phyloP scores from a whole-genome alignment of 1,284 basidiomycete species.

The Sporisorium scitamineum region DNA sequence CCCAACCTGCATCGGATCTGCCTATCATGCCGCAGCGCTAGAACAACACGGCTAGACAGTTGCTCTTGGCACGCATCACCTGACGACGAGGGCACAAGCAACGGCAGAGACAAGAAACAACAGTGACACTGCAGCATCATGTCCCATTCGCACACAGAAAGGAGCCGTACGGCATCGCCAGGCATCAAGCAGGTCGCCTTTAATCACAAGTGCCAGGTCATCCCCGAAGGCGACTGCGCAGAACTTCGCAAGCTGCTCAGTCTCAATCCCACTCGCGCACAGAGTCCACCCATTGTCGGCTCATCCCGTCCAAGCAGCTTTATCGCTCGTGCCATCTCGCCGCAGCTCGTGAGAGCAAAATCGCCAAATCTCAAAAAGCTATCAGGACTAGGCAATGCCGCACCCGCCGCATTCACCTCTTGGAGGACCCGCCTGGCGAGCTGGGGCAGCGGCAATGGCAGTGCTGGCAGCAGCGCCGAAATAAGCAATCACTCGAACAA shows the following conservation, averaged over 20 bases:
- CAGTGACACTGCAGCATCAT: slow-evolving; percentile 1
- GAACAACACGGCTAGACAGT: neutral
- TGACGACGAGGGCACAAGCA: neutral
- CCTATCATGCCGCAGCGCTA: neutral
- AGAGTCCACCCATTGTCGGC: slow-evolving; percentile 30
- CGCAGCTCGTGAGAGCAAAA: slow-evolving; percentile 24
- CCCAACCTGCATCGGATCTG: neutral
- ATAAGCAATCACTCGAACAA: neutral
- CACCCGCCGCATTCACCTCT: slow-evolving; percentile 10
- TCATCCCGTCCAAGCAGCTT: slow-evolving; percentile 7
- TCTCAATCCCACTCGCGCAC: slow-evolving; percentile 29
- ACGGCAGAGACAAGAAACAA: neutral
- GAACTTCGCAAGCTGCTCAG: slow-evolving; percentile 43
- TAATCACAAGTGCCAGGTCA: slow-evolving; percentile 42
- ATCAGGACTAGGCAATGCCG: slow-evolving; percentile 10
- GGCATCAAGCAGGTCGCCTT: slow-evolving; percentile 38
- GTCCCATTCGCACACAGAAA: slow-evolving; percentile 9
- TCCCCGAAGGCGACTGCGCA: slow-evolving; percentile 44
- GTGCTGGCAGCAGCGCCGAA: slow-evolving; percentile 1
- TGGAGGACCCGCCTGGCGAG: slow-evolving; percentile 33
- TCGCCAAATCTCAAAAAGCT: slow-evolving; percentile 20
- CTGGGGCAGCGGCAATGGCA: slow-evolving; percentile 20
- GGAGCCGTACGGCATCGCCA: slow-evolving; percentile 16
- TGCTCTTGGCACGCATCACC: too few species aligned
- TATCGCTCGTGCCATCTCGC: slow-evolving; percentile 41